These are phyloP conservation scores for Syzygium grande DNA, from an alignment of 345 rosid species.

Conservation along the genomic window DNA sequence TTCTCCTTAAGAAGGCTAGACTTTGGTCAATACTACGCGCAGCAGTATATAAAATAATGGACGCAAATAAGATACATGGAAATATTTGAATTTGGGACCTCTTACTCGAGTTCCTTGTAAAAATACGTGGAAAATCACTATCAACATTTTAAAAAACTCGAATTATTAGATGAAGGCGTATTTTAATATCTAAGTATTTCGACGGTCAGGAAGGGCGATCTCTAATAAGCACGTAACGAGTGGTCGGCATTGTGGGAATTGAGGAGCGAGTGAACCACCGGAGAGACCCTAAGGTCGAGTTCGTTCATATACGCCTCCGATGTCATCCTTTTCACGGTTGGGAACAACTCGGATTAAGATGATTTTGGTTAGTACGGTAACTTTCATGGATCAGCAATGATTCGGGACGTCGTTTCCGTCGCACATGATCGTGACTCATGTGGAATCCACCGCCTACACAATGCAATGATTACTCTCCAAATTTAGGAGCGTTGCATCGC, in stretches of 20 bases:
- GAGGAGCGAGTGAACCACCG: background rate
- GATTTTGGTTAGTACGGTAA: accelerated
- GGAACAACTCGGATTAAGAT: accelerated
- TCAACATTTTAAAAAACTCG: background rate
- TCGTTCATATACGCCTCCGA: background rate
- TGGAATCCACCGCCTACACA: background rate
- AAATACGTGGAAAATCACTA: accelerated
- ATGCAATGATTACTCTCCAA: background rate
- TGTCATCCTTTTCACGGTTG: background rate
- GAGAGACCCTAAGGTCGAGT: background rate
- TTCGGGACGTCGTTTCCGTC: background rate
- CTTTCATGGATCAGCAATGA: background rate
- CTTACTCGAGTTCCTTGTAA: background rate
- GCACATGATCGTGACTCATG: background rate
- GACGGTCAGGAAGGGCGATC: background rate
- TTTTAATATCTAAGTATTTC: background rate
- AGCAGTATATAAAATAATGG: background rate
- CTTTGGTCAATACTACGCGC: accelerated
- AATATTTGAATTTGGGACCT: background rate
- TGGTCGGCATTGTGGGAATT: background rate
- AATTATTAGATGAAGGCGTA: accelerated
- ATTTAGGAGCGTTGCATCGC: background rate
- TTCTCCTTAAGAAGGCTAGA: accelerated
- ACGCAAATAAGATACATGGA: background rate
- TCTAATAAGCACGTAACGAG: background rate